A percentile compares a stretch with the other conserved stretches of the same genome.
Evolutionary conservation across 306 rosid species (phyloP).

Genomic region (Notholithocarpus densiflorus): DNA sequence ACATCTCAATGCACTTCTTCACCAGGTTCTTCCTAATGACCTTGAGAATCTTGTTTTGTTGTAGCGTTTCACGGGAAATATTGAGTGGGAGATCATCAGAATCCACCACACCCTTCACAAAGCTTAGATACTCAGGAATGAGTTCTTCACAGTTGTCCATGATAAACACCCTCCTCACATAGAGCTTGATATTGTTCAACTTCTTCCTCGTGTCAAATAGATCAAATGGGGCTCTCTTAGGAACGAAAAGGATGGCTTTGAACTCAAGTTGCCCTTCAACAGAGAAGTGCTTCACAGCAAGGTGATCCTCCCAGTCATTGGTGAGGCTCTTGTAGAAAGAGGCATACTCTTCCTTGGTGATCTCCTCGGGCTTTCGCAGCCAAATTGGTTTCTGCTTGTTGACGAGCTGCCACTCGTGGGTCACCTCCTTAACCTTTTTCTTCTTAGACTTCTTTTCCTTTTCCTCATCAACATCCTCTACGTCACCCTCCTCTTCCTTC

Average conservation of each 20-base stretch:
- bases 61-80: slow-evolving; percentile 33
- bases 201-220: slow-evolving; percentile 35
- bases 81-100: slow-evolving; percentile 36
- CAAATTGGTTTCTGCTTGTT: slow-evolving; percentile 39
- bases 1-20: slow-evolving; percentile 34
- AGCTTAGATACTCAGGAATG: slow-evolving; percentile 30
- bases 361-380: slow-evolving; percentile 31
- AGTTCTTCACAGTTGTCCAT: slow-evolving; percentile 38
- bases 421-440: slow-evolving; percentile 28
- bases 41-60: slow-evolving; percentile 34
- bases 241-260: slow-evolving; percentile 26
- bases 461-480: slow-evolving; percentile 29
- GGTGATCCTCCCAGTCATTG: slow-evolving; percentile 34
- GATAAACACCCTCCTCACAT: slow-evolving; percentile 34
- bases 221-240: slow-evolving; percentile 24
- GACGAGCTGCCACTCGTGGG: slow-evolving; percentile 26
- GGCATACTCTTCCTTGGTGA: slow-evolving; percentile 24
- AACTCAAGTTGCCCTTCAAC: slow-evolving; percentile 39
- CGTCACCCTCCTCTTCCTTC: slow-evolving; percentile 28
- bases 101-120: slow-evolving; percentile 35
- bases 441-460: slow-evolving; percentile 28
- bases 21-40: slow-evolving; percentile 36
- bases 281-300: slow-evolving; percentile 31
- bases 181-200: slow-evolving; percentile 30
- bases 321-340: slow-evolving; percentile 38